These are phyloP conservation scores for Parathielavia appendiculata DNA, from an alignment of 495 filamentous ascomycete species.

Conservation along the genomic window DNA sequence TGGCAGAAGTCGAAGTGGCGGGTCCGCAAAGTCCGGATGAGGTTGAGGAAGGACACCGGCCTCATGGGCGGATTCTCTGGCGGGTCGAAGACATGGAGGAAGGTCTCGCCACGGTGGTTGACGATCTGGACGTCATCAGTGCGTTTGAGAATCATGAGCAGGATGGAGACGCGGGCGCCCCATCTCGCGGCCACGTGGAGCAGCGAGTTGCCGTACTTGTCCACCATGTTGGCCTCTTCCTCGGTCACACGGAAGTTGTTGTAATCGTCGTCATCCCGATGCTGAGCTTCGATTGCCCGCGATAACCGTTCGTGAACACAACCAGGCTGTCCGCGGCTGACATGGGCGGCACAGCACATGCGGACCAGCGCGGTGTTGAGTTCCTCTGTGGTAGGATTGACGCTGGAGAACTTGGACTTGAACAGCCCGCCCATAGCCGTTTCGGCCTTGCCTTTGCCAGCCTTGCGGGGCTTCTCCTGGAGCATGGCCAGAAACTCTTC, in stretches of 20 bases:
- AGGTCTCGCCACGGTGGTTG: slow-evolving; percentile 34
- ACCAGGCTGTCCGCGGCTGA: slow-evolving; percentile 6
- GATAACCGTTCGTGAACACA: slow-evolving; percentile 32
- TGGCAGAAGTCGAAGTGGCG: slow-evolving; percentile 34
- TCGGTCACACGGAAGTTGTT: slow-evolving; percentile 28
- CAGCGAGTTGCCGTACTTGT: slow-evolving; percentile 32
- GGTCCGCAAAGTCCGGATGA: slow-evolving; percentile 27
- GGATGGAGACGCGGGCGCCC: slow-evolving; percentile 31
- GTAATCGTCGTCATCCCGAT: slow-evolving; percentile 24
- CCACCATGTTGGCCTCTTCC: slow-evolving; percentile 29
- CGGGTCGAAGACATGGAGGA: slow-evolving; percentile 32
- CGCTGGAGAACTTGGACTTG: slow-evolving; percentile 23
- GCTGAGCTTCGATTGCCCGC: slow-evolving; percentile 29
- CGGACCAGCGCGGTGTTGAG: slow-evolving; percentile 28
- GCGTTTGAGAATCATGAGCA: slow-evolving; percentile 30
- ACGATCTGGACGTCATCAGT: slow-evolving; percentile 28
- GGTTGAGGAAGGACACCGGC: slow-evolving; percentile 31
- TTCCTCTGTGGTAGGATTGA: slow-evolving; percentile 27
- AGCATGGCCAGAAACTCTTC: slow-evolving; percentile 31
- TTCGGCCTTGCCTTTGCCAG: slow-evolving; percentile 10
- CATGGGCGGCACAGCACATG: slow-evolving; percentile 27
- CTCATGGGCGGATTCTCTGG: slow-evolving; percentile 26
- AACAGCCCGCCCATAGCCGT: slow-evolving; percentile 12
- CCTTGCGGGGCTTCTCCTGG: slow-evolving; percentile 28
- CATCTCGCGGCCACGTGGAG: slow-evolving; percentile 33